Percentiles rank a stretch among this genome's conserved stretches.
phyloP scores from a whole-genome alignment of 1,139 yeast genomes.

The Geotrichum citri-aurantii region DNA sequence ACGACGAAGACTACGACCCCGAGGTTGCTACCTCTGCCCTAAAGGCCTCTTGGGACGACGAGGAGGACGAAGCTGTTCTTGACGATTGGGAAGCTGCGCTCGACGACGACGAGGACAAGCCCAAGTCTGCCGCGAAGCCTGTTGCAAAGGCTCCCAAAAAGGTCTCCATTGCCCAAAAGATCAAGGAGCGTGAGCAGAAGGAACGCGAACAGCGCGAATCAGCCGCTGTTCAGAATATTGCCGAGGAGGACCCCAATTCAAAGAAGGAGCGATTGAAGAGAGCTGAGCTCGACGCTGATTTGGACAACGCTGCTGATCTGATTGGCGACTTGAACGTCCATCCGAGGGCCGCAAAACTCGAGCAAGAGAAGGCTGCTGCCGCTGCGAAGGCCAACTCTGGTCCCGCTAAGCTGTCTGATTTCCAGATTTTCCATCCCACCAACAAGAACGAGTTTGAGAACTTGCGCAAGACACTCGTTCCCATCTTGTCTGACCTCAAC shows the following conservation, averaged over 20 bases:
- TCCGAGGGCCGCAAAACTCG: slow-evolving; percentile 41
- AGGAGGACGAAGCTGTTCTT: slow-evolving; percentile 63
- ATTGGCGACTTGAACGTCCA: slow-evolving; percentile 68
- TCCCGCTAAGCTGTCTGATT: slow-evolving; percentile 37
- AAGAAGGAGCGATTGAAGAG: slow-evolving; percentile 66
- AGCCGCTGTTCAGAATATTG: slow-evolving; percentile 32
- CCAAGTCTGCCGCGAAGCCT: slow-evolving; percentile 35
- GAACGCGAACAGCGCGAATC: slow-evolving; percentile 37
- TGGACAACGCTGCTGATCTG: slow-evolving; percentile 87
- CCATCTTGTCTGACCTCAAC: slow-evolving; percentile 59
- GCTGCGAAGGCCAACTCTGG: slow-evolving; percentile 52
- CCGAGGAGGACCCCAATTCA: slow-evolving; percentile 43
- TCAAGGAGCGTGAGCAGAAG: slow-evolving; percentile 37
- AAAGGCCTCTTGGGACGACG: slow-evolving; percentile 80
- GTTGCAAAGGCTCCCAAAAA: slow-evolving; percentile 32
- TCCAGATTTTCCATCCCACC: slow-evolving; percentile 61
- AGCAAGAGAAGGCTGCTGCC: slow-evolving; percentile 65
- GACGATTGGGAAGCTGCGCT: slow-evolving; percentile 71
- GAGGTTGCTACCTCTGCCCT: slow-evolving; percentile 59
- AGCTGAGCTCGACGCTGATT: slow-evolving; percentile 79
- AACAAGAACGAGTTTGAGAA: slow-evolving; percentile 78
- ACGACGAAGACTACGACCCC: slow-evolving; percentile 76
- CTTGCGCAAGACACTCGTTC: slow-evolving; percentile 69
- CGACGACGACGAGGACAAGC: slow-evolving; percentile 40
- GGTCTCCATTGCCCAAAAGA: slow-evolving; percentile 34